Conservation (phyloP, 2,329 filamentous ascomycete species). For the Cladophialophora chaetospira region DNA sequence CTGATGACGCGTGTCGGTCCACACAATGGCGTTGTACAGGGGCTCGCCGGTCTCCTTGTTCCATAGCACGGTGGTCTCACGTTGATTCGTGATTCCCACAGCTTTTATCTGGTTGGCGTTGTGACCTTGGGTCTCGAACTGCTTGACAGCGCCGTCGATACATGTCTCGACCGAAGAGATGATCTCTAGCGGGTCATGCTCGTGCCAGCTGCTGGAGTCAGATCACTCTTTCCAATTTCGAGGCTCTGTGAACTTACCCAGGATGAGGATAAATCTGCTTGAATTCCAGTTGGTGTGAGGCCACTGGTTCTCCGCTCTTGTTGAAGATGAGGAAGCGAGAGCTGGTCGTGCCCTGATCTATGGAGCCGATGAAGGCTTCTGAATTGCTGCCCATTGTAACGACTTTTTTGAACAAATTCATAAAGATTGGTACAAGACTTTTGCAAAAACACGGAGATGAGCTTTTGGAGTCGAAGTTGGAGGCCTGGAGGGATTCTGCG, state of each 20-base stretch:
- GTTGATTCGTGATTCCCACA: constrained; percentile 86
- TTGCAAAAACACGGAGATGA: neutral
- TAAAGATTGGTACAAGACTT: neutral
- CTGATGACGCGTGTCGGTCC: constrained; percentile 83
- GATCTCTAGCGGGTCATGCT: constrained; percentile 80
- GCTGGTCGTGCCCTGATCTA: constrained; percentile 89
- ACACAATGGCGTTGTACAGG: constrained; percentile 82
- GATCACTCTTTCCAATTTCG: constrained; percentile 1
- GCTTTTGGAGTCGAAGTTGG: constrained; percentile 5
- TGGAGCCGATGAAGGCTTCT: constrained; percentile 76
- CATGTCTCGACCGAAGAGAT: constrained; percentile 74
- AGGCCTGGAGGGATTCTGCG: constrained; percentile 21
- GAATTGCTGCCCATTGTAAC: constrained; percentile 33
- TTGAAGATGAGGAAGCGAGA: constrained; percentile 91
- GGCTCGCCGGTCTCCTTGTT: constrained; percentile 77
- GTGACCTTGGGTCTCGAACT: constrained; percentile 72
- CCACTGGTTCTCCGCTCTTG: constrained; percentile 72
- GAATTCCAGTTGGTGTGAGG: constrained; percentile 84
- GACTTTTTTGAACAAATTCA: constrained; percentile 9
- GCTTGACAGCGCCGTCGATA: constrained; percentile 72
- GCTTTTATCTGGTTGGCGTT: constrained; percentile 68
- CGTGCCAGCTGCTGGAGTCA: constrained; percentile 69
- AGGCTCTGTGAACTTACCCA: constrained; percentile 57
- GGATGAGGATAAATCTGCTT: constrained; percentile 80
- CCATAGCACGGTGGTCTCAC: constrained; percentile 86